A percentile compares a stretch with the other conserved stretches of the same genome.
phyloP scores from a whole-genome alignment of 148 eudicot species.

The Nyssa sinensis region DNA sequence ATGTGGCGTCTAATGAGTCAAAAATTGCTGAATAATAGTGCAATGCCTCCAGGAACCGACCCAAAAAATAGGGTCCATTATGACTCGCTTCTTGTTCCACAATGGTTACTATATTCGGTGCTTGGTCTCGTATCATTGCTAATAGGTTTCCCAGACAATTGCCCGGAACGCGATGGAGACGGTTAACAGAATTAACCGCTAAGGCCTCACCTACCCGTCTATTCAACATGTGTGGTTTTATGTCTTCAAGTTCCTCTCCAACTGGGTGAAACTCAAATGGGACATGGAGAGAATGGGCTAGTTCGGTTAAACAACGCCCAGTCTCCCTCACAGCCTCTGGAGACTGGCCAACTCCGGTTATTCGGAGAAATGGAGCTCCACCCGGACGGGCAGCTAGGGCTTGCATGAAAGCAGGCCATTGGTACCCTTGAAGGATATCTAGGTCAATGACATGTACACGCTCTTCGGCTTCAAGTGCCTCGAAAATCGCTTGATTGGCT shows the following conservation, averaged over 20 bases:
- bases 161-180: slow-evolving; percentile 40
- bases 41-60: slow-evolving; percentile 44
- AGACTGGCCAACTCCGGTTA: slow-evolving; percentile 43
- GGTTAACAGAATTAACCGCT: slow-evolving; percentile 47
- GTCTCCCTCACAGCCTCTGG: slow-evolving; percentile 41
- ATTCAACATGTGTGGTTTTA: slow-evolving; percentile 51
- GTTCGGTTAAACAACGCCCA: slow-evolving; percentile 40
- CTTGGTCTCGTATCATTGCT: slow-evolving; percentile 45
- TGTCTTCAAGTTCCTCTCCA: slow-evolving; percentile 43
- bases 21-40: slow-evolving; percentile 47
- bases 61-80: slow-evolving; percentile 49
- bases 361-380: slow-evolving; percentile 42
- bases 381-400: slow-evolving; percentile 51
- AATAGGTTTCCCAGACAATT: slow-evolving; percentile 30
- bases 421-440: slow-evolving; percentile 51
- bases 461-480: slow-evolving; percentile 44
- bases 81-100: slow-evolving; percentile 55
- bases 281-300: slow-evolving; percentile 39
- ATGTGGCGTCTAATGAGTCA: slow-evolving; percentile 48
- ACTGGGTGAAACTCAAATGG: slow-evolving; percentile 52
- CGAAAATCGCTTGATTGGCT: slow-evolving; percentile 52
- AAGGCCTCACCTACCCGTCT: slow-evolving; percentile 46
- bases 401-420: slow-evolving; percentile 60
- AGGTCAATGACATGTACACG: slow-evolving; percentile 50
- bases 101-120: slow-evolving; percentile 47